Evolutionary conservation across 495 filamentous ascomycete genomes (phyloP).

Genomic region (Penicillium desertorum): DNA sequence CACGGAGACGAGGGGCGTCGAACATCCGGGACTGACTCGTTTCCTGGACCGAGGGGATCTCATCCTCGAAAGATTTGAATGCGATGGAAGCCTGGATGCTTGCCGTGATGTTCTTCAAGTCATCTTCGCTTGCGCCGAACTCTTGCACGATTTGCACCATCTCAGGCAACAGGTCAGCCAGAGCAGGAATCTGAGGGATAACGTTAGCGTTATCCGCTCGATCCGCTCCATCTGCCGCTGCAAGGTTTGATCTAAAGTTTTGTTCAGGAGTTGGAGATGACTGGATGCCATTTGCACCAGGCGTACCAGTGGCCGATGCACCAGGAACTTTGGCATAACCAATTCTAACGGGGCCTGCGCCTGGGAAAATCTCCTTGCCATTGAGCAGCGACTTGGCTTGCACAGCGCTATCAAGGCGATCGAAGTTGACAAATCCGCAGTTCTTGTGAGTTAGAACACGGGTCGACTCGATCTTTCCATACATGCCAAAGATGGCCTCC

Average conservation of each 20-base stretch:
- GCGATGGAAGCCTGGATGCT: slow-evolving; percentile 74
- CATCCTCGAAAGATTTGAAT: slow-evolving; percentile 68
- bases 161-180: slow-evolving; percentile 74
- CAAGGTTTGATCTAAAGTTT: slow-evolving; percentile 36
- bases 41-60: slow-evolving; percentile 87
- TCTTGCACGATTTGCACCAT: slow-evolving; percentile 84
- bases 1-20: slow-evolving; percentile 91
- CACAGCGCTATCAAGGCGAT: slow-evolving; percentile 83
- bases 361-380: slow-evolving; percentile 97
- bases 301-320: slow-evolving; percentile 71
- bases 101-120: slow-evolving; percentile 66
- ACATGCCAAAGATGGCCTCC: slow-evolving; percentile 86
- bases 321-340: slow-evolving; percentile 97
- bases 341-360: slow-evolving; percentile 90
- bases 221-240: slow-evolving; percentile 34
- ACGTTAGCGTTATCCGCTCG: slow-evolving; percentile 42
- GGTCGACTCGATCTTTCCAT: slow-evolving; percentile 87
- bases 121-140: slow-evolving; percentile 84
- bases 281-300: slow-evolving; percentile 77
- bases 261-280: slow-evolving; percentile 96
- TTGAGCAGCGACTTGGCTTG: slow-evolving; percentile 83
- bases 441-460: slow-evolving; percentile 98
- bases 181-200: slow-evolving; percentile 66
- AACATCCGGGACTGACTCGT: slow-evolving; percentile 87
- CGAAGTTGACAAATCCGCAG: slow-evolving; percentile 98